Base-by-base conservation (phyloP, 768 basidiomycete genomes). In the Tephrocybe sp. region DNA sequence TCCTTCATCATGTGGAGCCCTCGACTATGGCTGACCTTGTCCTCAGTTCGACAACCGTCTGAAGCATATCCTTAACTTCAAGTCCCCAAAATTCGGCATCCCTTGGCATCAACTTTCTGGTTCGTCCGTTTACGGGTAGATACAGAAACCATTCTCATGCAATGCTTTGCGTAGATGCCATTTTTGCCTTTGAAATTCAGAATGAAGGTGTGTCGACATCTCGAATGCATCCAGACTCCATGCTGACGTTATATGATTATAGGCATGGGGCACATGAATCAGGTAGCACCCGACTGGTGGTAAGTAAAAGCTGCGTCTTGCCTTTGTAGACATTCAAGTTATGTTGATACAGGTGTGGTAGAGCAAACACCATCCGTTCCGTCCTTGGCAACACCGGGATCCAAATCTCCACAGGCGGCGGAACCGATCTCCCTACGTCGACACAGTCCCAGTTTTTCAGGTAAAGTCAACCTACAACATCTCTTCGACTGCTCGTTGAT, bases 211-310 rank as follows among this genome's bases (percentile, higher is more conserved):
- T 15, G 37, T 21, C 12, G 8, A 18, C 21, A 1, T 14, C 5
- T 11, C 9, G 11, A 36, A 14, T 36, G 15, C 26, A 4, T 23
- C 21, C n/a, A 21, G 14, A 8, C 15, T 26, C 21, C 11, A 37
- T 23, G 26, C 11, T 24, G 2, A 33, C 2, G 10, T 10, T 25
- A 20, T 10, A 34, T 12, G 8, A 9, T 28, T 25, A 17, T 34
- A 59, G 58, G 46, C 12, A 64, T 64, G 63, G 63, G 63, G 3
- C 63, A 64, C 38, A 64, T 64, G 63, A 56, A 62, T 30, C 63
- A 64, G 34, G 59, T 62, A 12, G 63, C 63, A 25, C 63, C 63
- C 9, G 49, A 60, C 47, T 64, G 63, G 63, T 64, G 63, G 63
- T 61, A 54, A 44, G 24, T 28, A 11, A 11, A 23, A 10, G 17